Percentiles rank a stretch among this genome's conserved stretches.
Evolutionary conservation across 352 stramenopile species (phyloP).

Genomic region (Pythium rhizo-oryzae): DNA sequence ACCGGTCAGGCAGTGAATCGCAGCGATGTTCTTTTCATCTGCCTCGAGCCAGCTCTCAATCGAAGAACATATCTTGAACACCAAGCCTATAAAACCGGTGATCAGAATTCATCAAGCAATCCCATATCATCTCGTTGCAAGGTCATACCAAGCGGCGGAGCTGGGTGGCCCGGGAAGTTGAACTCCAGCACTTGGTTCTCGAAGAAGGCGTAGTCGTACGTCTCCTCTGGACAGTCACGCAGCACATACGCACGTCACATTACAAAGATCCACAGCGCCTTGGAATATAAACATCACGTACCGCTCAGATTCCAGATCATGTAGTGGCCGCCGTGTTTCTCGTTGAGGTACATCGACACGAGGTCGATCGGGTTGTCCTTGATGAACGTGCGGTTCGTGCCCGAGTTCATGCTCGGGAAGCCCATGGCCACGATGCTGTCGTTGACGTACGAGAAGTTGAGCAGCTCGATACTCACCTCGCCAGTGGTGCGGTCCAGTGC

Average conservation of each 20-base stretch:
- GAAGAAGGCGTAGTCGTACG: slow-evolving; percentile 95
- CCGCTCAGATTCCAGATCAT: slow-evolving; percentile 98
- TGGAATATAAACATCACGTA: slow-evolving; percentile 22
- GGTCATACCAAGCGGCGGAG: slow-evolving; percentile 89
- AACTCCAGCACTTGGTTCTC: slow-evolving; percentile 98
- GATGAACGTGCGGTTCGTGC: slow-evolving; percentile 71
- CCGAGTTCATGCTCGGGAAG: slow-evolving; percentile 89
- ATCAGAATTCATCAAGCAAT: neutral
- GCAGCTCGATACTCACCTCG: slow-evolving; percentile 83
- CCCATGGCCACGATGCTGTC: slow-evolving; percentile 90
- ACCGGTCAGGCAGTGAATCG: slow-evolving; percentile 97
- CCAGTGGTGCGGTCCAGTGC: slow-evolving; percentile 76
- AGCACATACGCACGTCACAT: neutral
- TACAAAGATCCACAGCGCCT: neutral
- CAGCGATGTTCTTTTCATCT: slow-evolving; percentile 95
- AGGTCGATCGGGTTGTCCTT: slow-evolving; percentile 91
- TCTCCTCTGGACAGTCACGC: slow-evolving; percentile 80
- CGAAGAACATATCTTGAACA: slow-evolving; percentile 97
- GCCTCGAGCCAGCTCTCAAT: slow-evolving; percentile 98
- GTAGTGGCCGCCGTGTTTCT: slow-evolving; percentile 93
- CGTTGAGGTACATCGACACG: slow-evolving; percentile 94
- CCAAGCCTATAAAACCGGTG: slow-evolving; percentile 52
- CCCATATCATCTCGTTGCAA: neutral
- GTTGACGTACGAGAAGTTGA: slow-evolving; percentile 93
- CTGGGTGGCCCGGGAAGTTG: slow-evolving; percentile 96